phyloP scores from a whole-genome alignment of 306 rosid species.

The Lathyrus oleraceus region DNA sequence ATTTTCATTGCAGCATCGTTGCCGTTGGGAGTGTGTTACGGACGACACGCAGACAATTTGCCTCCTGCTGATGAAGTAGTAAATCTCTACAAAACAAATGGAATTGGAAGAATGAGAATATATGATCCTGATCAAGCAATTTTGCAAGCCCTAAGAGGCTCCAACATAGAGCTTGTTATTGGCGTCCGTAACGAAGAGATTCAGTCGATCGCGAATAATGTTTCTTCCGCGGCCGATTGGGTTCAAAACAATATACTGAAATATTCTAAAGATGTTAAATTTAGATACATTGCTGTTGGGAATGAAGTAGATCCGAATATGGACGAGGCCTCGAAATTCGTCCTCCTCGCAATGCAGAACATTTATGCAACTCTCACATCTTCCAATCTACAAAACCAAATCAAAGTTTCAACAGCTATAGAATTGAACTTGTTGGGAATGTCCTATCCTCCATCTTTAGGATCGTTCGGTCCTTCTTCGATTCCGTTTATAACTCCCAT shows the following conservation, averaged over 20 bases:
- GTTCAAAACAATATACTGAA: constrained; percentile 35
- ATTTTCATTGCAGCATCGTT: constrained; percentile 27
- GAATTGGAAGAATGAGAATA: constrained; percentile 44
- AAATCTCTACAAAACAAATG: constrained; percentile 37
- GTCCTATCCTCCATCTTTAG: constrained; percentile 49
- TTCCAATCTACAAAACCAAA: constrained; percentile 38
- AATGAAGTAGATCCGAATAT: constrained; percentile 10
- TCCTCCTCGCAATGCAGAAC: constrained; percentile 42
- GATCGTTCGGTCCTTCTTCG: constrained; percentile 35
- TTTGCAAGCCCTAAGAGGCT: constrained; percentile 49
- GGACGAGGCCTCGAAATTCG: not conserved
- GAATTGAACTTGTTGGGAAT: constrained; percentile 28
- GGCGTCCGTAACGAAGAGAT: constrained; percentile 34
- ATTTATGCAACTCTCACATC: constrained; percentile 36
- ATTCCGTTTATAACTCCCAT: constrained; percentile 42
- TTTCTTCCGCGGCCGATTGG: constrained; percentile 38
- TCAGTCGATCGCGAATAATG: constrained; percentile 26
- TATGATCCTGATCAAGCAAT: constrained; percentile 33
- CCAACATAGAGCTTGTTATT: constrained; percentile 51
- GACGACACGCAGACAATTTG: constrained; percentile 28
- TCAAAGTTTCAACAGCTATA: constrained; percentile 59
- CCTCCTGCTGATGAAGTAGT: constrained; percentile 43
- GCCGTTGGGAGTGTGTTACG: constrained; percentile 52
- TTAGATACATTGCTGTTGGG: constrained; percentile 53
- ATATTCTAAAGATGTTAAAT: constrained; percentile 38